These are phyloP conservation scores for Trypanosoma cruzi DNA, from an alignment of 208 protist genomes.

Conservation along the genomic window DNA sequence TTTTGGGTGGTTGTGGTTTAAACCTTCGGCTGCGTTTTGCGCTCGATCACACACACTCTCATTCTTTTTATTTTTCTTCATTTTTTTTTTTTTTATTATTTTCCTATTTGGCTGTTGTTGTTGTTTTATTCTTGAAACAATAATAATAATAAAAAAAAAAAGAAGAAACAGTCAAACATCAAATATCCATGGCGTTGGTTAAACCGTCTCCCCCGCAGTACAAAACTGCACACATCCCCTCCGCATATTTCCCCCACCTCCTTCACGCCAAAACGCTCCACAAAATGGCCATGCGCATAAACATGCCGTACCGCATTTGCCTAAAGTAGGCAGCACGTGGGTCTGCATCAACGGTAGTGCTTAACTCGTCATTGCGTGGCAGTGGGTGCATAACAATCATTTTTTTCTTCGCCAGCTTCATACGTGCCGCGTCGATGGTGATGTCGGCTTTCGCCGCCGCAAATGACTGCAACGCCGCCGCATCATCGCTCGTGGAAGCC, in stretches of 20 bases:
- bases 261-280: conserved; percentile 77
- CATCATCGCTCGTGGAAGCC: conserved; percentile 38
- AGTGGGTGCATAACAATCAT: conserved; percentile 99
- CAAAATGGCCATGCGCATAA: conserved; percentile 98
- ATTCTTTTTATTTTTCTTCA: neutral
- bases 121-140: too few species aligned
- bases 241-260: conserved; percentile 1
- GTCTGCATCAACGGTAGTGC: conserved; percentile 92
- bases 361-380: conserved; percentile 97
- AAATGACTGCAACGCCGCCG: conserved; percentile 80
- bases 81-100: neutral
- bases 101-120: neutral
- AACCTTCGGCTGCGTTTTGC: too few species aligned
- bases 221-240: neutral
- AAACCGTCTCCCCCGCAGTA: too few species aligned
- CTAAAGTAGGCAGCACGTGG: conserved; percentile 97
- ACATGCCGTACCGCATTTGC: conserved; percentile 98
- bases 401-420: conserved; percentile 78
- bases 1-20: too few species aligned
- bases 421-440: conserved; percentile 66
- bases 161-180: too few species aligned
- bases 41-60: neutral
- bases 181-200: too few species aligned
- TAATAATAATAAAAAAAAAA: too few species aligned
- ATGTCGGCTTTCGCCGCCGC: conserved; percentile 78